Evolutionary conservation across 2,329 filamentous ascomycete genomes (phyloP), one percentile per base, ranked within the genome.

Genomic region (Trichoderma sp.): DNA sequence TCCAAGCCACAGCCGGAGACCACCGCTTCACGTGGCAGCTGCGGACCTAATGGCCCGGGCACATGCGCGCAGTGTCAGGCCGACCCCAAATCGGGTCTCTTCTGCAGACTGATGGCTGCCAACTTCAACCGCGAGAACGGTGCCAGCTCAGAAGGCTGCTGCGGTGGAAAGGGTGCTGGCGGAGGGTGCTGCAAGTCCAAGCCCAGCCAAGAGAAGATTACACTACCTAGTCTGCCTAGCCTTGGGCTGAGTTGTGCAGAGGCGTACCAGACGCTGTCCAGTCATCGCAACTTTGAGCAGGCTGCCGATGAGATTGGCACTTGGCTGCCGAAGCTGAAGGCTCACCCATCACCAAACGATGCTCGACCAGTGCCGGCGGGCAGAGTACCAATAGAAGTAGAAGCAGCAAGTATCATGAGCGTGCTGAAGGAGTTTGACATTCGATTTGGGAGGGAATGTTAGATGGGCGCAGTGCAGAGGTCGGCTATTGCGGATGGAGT

Each of bases 391-490:
- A 89, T 94, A 74, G 91, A 94, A 77, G 91, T 94, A 18, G 91
- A 94, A 79, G 91, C 91, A 7, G 91, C 91, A 0, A 94, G 91
- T 77, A 93, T 94, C 66, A 94, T 94, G 91, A 90, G 90, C 52
- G 91, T 94, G n/a, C 80, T 94, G 70, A 92, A 91, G 78, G 90
- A 91, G 71, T 94, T 94, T 79, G 91, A 94, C 75, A 85, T 92
- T 60, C 83, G 91, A 66, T 94, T 94, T 77, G 89, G 89, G 49
- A 75, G 79, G 46, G 78, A 80, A 59, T 76, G 77, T 56, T 80
- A 73, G 67, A 59, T 3, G 60, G 24, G 32, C 39, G 60, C 46
- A 64, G 24, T 30, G 49, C 30, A 34, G 24, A 24, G 10, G 37
- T n/a, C 10, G 54, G 39, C 37, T 59, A 18, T 59, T 51, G 10